Evolutionary conservation across 768 basidiomycete genomes (phyloP).

Genomic region (Dioszegia crocea): DNA sequence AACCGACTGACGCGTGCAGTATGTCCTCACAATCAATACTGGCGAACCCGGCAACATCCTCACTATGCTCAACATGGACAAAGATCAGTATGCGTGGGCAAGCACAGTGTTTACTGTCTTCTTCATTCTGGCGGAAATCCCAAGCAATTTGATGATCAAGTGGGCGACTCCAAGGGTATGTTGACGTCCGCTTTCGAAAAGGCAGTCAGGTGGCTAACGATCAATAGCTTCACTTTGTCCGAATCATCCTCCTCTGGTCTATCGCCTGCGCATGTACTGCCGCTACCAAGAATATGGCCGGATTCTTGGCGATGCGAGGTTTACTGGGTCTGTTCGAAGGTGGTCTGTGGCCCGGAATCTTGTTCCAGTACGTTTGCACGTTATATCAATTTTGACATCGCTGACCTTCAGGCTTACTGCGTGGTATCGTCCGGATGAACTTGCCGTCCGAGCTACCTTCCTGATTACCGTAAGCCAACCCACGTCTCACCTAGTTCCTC

Average conservation of each 20-base stretch:
- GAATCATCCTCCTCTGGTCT: conserved; percentile 20
- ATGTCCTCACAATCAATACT: conserved; percentile 28
- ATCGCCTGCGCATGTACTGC: conserved; percentile 15
- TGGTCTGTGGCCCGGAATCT: conserved; percentile 29
- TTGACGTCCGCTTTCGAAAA: neutral
- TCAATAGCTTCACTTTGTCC: conserved; percentile 18
- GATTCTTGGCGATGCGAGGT: conserved; percentile 15
- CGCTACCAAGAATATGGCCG: conserved; percentile 14
- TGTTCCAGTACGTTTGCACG: conserved; percentile 17
- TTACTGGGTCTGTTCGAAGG: conserved; percentile 29
- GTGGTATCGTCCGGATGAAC: conserved; percentile 36
- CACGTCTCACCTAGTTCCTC: neutral
- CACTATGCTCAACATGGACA: conserved; percentile 26
- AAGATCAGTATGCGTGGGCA: conserved; percentile 25
- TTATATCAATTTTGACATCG: neutral
- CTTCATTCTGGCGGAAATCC: conserved; percentile 31
- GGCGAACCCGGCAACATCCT: conserved; percentile 28
- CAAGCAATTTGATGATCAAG: conserved; percentile 32
- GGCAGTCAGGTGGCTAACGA: too few relatives aligned
- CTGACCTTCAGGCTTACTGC: conserved; percentile 16
- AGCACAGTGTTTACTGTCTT: conserved; percentile 30
- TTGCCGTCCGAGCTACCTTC: conserved; percentile 19
- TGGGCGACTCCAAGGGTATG: conserved; percentile 29
- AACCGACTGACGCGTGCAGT: neutral
- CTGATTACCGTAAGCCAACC: conserved; percentile 12